These are phyloP conservation scores for Bathelium albidoporum DNA, from an alignment of 495 filamentous ascomycete species.

Conservation along the genomic window DNA sequence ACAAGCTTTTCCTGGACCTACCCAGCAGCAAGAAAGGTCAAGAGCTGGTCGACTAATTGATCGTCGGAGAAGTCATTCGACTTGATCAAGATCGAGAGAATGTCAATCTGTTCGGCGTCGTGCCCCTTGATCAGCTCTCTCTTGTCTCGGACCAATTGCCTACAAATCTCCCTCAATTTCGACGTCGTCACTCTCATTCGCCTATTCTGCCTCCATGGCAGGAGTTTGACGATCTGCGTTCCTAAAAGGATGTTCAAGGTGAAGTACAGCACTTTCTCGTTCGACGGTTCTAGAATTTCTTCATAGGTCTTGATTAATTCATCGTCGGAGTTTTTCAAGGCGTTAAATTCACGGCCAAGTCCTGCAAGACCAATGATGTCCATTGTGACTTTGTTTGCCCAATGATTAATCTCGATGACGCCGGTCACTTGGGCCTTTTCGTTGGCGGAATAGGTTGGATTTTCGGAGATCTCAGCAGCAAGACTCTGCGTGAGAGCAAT, in stretches of 20 bases:
- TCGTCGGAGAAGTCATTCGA: slow-evolving; percentile 39
- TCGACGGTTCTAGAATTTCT: slow-evolving; percentile 40
- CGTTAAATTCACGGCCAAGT: slow-evolving; percentile 26
- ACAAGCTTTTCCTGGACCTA: slow-evolving; percentile 20
- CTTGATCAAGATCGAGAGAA: slow-evolving; percentile 26
- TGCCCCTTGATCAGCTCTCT: slow-evolving; percentile 26
- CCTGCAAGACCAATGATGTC: slow-evolving; percentile 30
- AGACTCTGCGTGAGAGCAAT: slow-evolving; percentile 28
- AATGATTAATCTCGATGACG: slow-evolving; percentile 24
- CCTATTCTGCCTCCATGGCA: slow-evolving; percentile 23
- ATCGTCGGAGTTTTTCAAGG: slow-evolving; percentile 24
- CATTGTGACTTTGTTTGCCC: slow-evolving; percentile 25
- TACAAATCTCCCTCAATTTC: slow-evolving; percentile 19
- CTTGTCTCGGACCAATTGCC: slow-evolving; percentile 25
- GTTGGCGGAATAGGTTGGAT: slow-evolving; percentile 2
- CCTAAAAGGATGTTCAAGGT: slow-evolving; percentile 37
- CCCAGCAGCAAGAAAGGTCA: slow-evolving; percentile 46
- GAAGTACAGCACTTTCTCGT: slow-evolving; percentile 40
- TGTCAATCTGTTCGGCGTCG: slow-evolving; percentile 21
- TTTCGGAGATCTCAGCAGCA: slow-evolving; percentile 17
- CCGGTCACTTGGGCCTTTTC: slow-evolving; percentile 2
- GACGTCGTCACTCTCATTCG: slow-evolving; percentile 16
- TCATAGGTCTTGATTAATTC: slow-evolving; percentile 23
- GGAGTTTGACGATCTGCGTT: slow-evolving; percentile 22
- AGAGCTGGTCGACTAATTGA: slow-evolving; percentile 43